These are phyloP conservation scores for Aegilops tauschii DNA, from an alignment of 176 grass and related monocot species.

Conservation along the genomic window DNA sequence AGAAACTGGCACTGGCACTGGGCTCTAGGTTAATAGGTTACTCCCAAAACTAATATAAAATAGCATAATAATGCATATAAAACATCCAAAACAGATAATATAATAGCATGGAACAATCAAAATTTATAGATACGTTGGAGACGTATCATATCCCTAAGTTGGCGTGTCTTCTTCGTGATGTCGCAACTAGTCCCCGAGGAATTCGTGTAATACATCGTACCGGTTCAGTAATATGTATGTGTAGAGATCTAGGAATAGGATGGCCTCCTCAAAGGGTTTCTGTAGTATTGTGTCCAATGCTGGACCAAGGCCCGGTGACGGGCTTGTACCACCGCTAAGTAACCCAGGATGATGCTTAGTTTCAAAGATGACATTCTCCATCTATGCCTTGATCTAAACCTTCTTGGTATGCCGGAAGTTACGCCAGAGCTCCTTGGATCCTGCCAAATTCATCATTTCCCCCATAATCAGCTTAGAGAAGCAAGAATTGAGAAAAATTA, in stretches of 20 bases:
- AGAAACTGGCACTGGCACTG: too few relatives aligned
- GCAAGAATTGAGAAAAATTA: background rate
- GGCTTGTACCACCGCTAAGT: background rate
- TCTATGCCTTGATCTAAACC: background rate
- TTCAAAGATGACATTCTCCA: background rate
- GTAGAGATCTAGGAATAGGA: background rate
- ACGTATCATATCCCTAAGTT: too few relatives aligned
- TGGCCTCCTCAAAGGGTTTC: background rate
- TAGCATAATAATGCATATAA: too few relatives aligned
- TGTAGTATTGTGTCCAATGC: background rate
- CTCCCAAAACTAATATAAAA: too few relatives aligned
- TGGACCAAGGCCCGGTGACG: background rate
- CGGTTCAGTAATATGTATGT: background rate
- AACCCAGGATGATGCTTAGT: background rate
- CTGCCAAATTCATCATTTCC: background rate
- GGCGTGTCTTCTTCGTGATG: background rate
- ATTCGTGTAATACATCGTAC: background rate
- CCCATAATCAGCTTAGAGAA: background rate
- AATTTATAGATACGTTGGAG: too few relatives aligned
- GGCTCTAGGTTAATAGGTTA: too few relatives aligned
- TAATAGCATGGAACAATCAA: too few relatives aligned
- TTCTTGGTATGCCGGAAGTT: background rate
- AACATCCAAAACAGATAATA: too few relatives aligned
- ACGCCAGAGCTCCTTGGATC: background rate
- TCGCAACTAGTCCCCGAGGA: background rate